These are phyloP conservation scores for Cucumis melo DNA, from an alignment of 306 rosid species.

Conservation along the genomic window DNA sequence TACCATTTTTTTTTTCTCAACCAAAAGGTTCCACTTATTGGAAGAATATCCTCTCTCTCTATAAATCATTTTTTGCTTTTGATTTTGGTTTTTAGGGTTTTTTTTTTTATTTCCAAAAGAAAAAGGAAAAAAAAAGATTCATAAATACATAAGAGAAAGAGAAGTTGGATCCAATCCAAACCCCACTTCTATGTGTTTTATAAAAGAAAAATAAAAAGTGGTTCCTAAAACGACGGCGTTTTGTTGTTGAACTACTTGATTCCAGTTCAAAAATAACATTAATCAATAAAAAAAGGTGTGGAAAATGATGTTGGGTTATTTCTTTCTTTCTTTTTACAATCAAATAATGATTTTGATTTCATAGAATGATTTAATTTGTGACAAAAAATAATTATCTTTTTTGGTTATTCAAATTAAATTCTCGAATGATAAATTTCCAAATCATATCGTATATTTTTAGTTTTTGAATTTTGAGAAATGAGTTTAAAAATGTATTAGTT, in stretches of 20 bases:
- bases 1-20: not conserved
- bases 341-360: not conserved
- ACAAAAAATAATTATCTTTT: no score
- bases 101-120: not conserved
- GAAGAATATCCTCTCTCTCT: slow-evolving; percentile 24
- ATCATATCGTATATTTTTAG: no score
- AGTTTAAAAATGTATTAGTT: no score
- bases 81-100: not conserved
- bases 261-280: not conserved
- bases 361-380: not conserved
- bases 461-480: no score
- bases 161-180: not conserved
- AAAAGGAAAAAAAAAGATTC: not conserved
- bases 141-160: not conserved
- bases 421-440: no score
- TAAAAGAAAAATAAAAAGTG: not conserved
- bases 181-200: not conserved
- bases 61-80: not conserved
- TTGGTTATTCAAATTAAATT: no score
- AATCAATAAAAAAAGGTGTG: not conserved
- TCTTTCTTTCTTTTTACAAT: not conserved
- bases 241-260: not conserved
- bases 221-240: not conserved
- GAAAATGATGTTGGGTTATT: not conserved
- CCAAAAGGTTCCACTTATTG: slow-evolving; percentile 43